These are phyloP conservation scores for Monosporascus sp. DNA, from an alignment of 2,329 filamentous ascomycete species.

Conservation along the genomic window DNA sequence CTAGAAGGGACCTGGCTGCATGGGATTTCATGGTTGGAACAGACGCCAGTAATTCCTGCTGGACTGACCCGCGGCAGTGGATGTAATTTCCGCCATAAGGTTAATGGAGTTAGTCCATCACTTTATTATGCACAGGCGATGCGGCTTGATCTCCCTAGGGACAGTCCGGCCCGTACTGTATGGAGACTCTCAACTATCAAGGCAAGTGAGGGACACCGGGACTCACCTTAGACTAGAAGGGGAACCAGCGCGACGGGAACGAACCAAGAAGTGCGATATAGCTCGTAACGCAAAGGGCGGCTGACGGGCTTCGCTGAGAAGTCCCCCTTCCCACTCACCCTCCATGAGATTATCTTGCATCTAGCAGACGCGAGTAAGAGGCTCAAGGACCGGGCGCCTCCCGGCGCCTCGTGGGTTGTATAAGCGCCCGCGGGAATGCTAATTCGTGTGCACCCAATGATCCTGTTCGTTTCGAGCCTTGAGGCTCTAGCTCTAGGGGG, in stretches of 20 bases:
- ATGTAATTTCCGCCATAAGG: conserved; percentile 22
- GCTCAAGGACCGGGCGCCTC: not conserved
- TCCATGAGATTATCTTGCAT: not conserved
- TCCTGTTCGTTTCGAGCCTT: not conserved
- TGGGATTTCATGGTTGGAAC: not conserved
- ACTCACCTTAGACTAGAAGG: no score
- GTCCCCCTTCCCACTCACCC: no score
- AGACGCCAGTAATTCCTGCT: conserved; percentile 7
- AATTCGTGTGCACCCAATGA: not conserved
- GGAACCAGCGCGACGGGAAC: no score
- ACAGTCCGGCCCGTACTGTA: conserved; percentile 22
- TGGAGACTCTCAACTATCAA: conserved; percentile 11
- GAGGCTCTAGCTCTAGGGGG: not conserved
- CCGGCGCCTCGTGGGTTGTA: not conserved
- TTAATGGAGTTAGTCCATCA: conserved; percentile 3
- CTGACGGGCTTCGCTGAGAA: no score
- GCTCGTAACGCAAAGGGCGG: no score
- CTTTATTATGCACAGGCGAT: not conserved
- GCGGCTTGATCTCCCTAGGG: conserved; percentile 13
- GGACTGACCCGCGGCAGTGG: conserved; percentile 31
- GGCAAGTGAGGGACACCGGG: not conserved
- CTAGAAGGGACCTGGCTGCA: not conserved
- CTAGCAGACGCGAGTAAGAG: not conserved
- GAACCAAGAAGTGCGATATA: no score
- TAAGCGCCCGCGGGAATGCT: not conserved